Evolutionary conservation across 2,329 filamentous ascomycete species (phyloP).

Genomic region (Fusarium albosuccineum): DNA sequence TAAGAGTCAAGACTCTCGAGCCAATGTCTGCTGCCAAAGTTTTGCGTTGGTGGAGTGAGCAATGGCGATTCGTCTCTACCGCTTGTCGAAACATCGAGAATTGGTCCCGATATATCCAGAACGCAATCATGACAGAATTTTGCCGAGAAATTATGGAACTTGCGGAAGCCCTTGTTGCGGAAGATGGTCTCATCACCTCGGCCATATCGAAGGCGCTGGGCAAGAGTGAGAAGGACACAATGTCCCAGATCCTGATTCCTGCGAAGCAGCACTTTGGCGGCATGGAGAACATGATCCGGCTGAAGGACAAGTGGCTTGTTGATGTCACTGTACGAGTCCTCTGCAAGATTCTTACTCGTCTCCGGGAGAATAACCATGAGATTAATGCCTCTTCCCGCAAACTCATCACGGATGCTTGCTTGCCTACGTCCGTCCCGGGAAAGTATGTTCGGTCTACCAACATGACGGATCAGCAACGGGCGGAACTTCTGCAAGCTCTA

Average conservation of each 20-base stretch:
- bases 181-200: slow-evolving; percentile 85
- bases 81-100: slow-evolving; percentile 86
- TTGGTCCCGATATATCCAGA: slow-evolving; percentile 85
- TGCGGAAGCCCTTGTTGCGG: slow-evolving; percentile 84
- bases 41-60: slow-evolving; percentile 83
- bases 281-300: slow-evolving; percentile 88
- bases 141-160: slow-evolving; percentile 96
- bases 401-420: slow-evolving; percentile 76
- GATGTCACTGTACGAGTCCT: slow-evolving; percentile 85
- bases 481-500: slow-evolving; percentile 78
- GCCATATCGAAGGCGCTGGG: slow-evolving; percentile 63
- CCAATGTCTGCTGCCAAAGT: slow-evolving; percentile 74
- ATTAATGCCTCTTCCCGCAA: slow-evolving; percentile 71
- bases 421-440: slow-evolving; percentile 66
- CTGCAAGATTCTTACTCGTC: slow-evolving; percentile 82
- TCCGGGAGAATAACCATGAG: slow-evolving; percentile 82
- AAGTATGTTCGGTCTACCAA: slow-evolving; percentile 79
- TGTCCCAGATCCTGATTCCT: slow-evolving; percentile 56
- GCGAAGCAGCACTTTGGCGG: slow-evolving; percentile 67
- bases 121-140: slow-evolving; percentile 87
- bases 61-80: slow-evolving; percentile 85
- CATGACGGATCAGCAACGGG: slow-evolving; percentile 83
- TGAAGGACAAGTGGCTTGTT: slow-evolving; percentile 89
- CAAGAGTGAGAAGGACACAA: slow-evolving; percentile 54
- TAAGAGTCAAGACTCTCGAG: slow-evolving; percentile 68